Conservation (phyloP, 2,329 filamentous ascomycete species). For the Fusarium chaquense region DNA sequence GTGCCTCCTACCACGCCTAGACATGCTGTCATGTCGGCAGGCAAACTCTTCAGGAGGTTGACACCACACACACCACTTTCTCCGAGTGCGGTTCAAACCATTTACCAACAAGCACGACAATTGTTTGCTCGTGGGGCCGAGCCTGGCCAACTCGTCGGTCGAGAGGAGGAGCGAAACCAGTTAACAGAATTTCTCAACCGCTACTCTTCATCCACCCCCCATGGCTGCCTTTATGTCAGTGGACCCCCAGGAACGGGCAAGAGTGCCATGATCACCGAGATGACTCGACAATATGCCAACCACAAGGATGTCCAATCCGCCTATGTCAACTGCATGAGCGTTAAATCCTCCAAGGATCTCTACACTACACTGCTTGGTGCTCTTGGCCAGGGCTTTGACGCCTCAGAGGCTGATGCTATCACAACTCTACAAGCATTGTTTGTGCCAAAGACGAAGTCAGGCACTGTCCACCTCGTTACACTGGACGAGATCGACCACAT, state of each 20-base stretch:
- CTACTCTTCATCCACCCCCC: conserved; percentile 69
- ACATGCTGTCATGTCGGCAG: conserved; percentile 82
- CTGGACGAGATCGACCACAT: conserved; percentile 97
- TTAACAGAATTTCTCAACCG: conserved; percentile 76
- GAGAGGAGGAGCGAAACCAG: conserved; percentile 75
- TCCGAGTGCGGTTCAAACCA: conserved; percentile 75
- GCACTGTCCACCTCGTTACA: conserved; percentile 80
- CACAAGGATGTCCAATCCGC: conserved; percentile 72
- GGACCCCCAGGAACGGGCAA: conserved; percentile 97
- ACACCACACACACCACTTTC: conserved; percentile 82
- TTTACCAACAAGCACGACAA: conserved; percentile 90
- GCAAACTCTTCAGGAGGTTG: conserved; percentile 79
- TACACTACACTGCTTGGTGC: conserved; percentile 83
- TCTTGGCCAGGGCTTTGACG: conserved; percentile 68
- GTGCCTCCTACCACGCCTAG: conserved; percentile 82
- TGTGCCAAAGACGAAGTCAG: conserved; percentile 67
- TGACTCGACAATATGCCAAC: conserved; percentile 71
- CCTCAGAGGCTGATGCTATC: conserved; percentile 75
- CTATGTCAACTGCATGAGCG: conserved; percentile 97
- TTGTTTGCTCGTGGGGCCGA: conserved; percentile 85
- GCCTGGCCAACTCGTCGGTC: conserved; percentile 80
- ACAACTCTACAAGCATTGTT: conserved; percentile 78
- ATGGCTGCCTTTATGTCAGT: conserved; percentile 93
- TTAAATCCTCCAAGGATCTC: conserved; percentile 88
- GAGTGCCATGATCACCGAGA: conserved; percentile 89